These are phyloP conservation scores for Sclerotinia subarctica DNA, from an alignment of 2,329 filamentous ascomycete species.

Conservation along the genomic window DNA sequence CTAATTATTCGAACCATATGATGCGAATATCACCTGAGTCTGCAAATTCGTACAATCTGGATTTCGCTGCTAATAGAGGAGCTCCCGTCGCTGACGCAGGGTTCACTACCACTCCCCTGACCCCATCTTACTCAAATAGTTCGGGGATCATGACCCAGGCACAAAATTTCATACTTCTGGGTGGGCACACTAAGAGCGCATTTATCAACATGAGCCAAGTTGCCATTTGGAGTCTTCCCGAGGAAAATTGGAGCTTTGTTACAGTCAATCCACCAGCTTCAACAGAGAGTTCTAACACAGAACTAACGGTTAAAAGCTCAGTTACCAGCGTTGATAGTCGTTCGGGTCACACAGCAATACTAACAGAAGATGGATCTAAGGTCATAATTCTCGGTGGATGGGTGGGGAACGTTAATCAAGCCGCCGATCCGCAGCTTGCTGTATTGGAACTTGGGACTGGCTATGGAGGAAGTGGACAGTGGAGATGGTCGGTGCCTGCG, in stretches of 20 bases:
- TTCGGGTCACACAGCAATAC: slow-evolving; percentile 82
- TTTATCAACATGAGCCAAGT: slow-evolving; percentile 95
- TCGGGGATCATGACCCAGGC: slow-evolving; percentile 66
- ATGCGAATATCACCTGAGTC: slow-evolving; percentile 54
- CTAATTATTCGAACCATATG: slow-evolving; percentile 80
- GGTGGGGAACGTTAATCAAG: slow-evolving; percentile 75
- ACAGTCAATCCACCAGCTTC: slow-evolving; percentile 51
- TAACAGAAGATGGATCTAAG: slow-evolving; percentile 74
- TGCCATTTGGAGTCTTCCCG: slow-evolving; percentile 81
- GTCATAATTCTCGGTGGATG: slow-evolving; percentile 84
- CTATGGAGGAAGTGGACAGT: slow-evolving; percentile 67
- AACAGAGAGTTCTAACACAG: slow-evolving; percentile 44
- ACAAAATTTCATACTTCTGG: slow-evolving; percentile 75
- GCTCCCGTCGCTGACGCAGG: slow-evolving; percentile 79
- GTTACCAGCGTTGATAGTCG: slow-evolving; percentile 58
- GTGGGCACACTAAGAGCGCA: slow-evolving; percentile 76
- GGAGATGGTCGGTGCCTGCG: slow-evolving; percentile 66
- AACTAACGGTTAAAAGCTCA: slow-evolving; percentile 52
- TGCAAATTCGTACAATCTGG: slow-evolving; percentile 43
- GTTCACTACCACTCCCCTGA: slow-evolving; percentile 74
- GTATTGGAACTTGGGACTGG: slow-evolving; percentile 72
- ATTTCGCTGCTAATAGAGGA: slow-evolving; percentile 46
- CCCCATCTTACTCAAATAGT: slow-evolving; percentile 65
- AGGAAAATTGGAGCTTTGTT: slow-evolving; percentile 82
- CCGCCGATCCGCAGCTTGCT: slow-evolving; percentile 78